Conservation (phyloP, 805 yeast genomes). For the Hanseniaspora vineae region DNA sequence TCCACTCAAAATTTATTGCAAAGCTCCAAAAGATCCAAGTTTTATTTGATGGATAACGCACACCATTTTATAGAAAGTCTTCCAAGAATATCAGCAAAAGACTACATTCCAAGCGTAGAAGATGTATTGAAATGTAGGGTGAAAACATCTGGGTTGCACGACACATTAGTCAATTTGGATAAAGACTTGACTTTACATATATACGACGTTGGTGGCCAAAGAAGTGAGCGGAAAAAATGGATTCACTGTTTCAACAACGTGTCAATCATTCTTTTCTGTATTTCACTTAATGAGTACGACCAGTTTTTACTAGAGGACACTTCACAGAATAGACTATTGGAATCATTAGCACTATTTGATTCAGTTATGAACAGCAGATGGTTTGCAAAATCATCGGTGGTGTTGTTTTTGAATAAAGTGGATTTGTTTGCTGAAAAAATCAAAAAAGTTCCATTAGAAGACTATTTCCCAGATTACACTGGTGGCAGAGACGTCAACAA, state of each 20-base stretch:
- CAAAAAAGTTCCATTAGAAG: conserved; percentile 67
- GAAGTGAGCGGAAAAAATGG: conserved; percentile 95
- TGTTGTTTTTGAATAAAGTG: conserved; percentile 76
- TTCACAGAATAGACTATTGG: conserved; percentile 65
- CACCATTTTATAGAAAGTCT: conserved; percentile 60
- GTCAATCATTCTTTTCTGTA: conserved; percentile 79
- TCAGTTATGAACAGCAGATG: conserved; percentile 86
- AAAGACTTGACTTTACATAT: conserved; percentile 44
- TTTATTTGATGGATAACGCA: conserved; percentile 80
- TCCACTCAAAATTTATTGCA: conserved; percentile 45
- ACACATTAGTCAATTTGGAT: conserved; percentile 65
- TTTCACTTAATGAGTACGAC: conserved; percentile 83
- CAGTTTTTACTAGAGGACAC: conserved; percentile 71
- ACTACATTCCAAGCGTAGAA: conserved; percentile 58
- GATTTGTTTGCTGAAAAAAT: conserved; percentile 82
- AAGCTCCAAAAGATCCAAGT: conserved; percentile 44
- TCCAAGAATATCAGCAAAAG: conserved; percentile 34
- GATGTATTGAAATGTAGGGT: conserved; percentile 82
- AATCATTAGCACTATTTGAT: conserved; percentile 73
- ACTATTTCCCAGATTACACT: conserved; percentile 77
- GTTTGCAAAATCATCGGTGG: conserved; percentile 80
- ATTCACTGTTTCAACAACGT: conserved; percentile 93
- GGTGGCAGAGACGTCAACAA: conserved; percentile 85
- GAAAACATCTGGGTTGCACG: conserved; percentile 87
- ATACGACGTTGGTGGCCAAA: conserved; percentile 89